phyloP scores from a whole-genome alignment of 148 eudicot genomes.

The Vaccinium vitisidaea region DNA sequence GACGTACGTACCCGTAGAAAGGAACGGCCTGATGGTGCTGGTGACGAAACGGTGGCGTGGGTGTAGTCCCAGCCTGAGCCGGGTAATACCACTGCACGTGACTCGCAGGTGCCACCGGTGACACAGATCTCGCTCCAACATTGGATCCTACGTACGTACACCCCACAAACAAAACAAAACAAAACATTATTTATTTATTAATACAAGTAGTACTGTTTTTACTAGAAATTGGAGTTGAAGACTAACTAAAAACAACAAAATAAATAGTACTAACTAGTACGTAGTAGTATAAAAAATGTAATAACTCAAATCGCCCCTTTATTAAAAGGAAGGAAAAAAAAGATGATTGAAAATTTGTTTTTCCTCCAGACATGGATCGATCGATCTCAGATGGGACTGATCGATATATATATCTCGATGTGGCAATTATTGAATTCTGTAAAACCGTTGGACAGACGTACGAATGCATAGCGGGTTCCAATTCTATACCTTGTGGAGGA shows the following conservation, averaged over 20 bases:
- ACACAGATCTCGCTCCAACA: slow-evolving; percentile 36
- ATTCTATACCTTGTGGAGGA: slow-evolving; percentile 34
- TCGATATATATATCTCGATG: neutral
- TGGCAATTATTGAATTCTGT: neutral
- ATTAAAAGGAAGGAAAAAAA: no score
- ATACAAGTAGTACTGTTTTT: no score
- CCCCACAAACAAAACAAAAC: no score
- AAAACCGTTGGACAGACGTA: neutral
- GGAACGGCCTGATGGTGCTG: slow-evolving; percentile 60
- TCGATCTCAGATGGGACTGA: neutral
- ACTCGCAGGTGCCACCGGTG: slow-evolving; percentile 30
- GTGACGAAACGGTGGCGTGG: slow-evolving; percentile 50
- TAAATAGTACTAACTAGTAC: no score
- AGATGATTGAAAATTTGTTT: no score
- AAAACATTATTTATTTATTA: no score
- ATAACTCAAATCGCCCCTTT: no score
- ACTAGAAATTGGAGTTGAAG: no score
- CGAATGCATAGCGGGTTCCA: no score
- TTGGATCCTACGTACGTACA: slow-evolving; percentile 32
- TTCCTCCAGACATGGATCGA: no score
- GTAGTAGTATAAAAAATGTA: no score
- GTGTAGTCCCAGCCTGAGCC: slow-evolving; percentile 31
- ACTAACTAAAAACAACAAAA: no score
- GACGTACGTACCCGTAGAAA: slow-evolving; percentile 56
- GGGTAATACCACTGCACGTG: slow-evolving; percentile 83